A percentile compares a stretch with the other conserved stretches of the same genome.
Conservation (phyloP, 768 basidiomycete species). For the Fibroporia radiculosa region DNA sequence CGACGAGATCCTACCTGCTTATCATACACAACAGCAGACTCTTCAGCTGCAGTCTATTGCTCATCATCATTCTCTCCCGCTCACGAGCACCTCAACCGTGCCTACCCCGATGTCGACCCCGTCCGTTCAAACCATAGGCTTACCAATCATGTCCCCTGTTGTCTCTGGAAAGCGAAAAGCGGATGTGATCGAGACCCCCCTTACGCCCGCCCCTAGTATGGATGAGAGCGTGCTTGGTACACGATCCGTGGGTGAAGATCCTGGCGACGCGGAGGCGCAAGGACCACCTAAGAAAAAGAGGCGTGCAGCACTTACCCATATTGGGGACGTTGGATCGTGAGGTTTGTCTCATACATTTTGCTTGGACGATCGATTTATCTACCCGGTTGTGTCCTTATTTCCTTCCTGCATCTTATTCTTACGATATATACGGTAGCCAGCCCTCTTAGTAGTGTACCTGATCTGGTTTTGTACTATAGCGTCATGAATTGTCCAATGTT, state of each 20-base stretch:
- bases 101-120: slow-evolving; percentile 22
- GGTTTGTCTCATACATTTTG: background rate
- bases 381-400: background rate
- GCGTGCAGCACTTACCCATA: slow-evolving; percentile 64
- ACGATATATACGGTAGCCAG: background rate
- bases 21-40: slow-evolving; percentile 87
- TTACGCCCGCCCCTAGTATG: slow-evolving; percentile 24
- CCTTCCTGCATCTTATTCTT: background rate
- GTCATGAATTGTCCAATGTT: too few relatives aligned
- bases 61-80: slow-evolving; percentile 56
- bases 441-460: too few relatives aligned
- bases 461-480: too few relatives aligned
- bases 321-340: slow-evolving; percentile 40
- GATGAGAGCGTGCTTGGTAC: slow-evolving; percentile 16
- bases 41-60: slow-evolving; percentile 90
- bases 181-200: slow-evolving; percentile 21
- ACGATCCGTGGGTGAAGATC: slow-evolving; percentile 14
- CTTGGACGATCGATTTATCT: background rate
- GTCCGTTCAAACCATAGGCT: slow-evolving; percentile 13
- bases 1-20: slow-evolving; percentile 84
- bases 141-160: slow-evolving; percentile 18
- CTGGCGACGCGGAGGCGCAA: slow-evolving; percentile 12
- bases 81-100: slow-evolving; percentile 15
- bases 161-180: slow-evolving; percentile 29
- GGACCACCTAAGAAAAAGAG: slow-evolving; percentile 84